A percentile compares a stretch with the other conserved stretches of the same genome.
Evolutionary conservation across 306 rosid species (phyloP).

Genomic region (Begonia peltatifolia): DNA sequence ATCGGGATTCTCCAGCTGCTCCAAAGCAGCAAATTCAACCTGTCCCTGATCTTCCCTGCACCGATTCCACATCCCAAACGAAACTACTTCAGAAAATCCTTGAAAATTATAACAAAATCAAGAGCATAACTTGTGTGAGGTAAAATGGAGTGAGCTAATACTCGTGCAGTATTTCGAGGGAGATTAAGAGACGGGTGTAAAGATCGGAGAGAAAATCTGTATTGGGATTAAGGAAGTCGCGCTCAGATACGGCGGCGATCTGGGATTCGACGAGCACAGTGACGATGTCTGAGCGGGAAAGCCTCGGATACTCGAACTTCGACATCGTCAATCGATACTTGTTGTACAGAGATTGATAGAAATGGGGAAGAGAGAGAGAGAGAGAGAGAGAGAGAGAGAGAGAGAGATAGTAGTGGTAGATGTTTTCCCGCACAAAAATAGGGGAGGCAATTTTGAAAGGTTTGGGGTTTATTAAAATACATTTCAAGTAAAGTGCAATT

Average conservation of each 20-base stretch:
- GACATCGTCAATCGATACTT: slow-evolving; percentile 19
- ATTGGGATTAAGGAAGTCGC: slow-evolving; percentile 36
- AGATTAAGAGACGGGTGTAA: slow-evolving; percentile 39
- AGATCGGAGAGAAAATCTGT: slow-evolving; percentile 38
- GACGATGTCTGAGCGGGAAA: slow-evolving; percentile 33
- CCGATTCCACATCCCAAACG: not conserved
- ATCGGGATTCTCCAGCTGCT: slow-evolving; percentile 67
- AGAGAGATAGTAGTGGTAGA: too few relatives aligned
- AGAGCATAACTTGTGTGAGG: not conserved
- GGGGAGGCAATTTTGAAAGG: too few relatives aligned
- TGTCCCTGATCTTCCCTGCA: slow-evolving; percentile 64
- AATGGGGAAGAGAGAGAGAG: not conserved
- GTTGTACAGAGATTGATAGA: not conserved
- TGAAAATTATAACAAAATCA: not conserved
- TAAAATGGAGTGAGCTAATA: slow-evolving; percentile 3
- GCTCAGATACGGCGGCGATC: slow-evolving; percentile 44
- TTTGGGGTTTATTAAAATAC: too few relatives aligned
- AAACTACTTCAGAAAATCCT: not conserved
- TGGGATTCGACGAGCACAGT: slow-evolving; percentile 22
- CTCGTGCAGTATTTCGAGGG: slow-evolving; percentile 38
- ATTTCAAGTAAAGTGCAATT: too few relatives aligned
- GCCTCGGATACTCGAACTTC: slow-evolving; percentile 50
- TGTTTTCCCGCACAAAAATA: too few relatives aligned
- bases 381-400: not conserved
- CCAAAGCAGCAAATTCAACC: slow-evolving; percentile 56